Conservation (phyloP, 78 protist genomes). For the Paratrimastix pyriformis region DNA sequence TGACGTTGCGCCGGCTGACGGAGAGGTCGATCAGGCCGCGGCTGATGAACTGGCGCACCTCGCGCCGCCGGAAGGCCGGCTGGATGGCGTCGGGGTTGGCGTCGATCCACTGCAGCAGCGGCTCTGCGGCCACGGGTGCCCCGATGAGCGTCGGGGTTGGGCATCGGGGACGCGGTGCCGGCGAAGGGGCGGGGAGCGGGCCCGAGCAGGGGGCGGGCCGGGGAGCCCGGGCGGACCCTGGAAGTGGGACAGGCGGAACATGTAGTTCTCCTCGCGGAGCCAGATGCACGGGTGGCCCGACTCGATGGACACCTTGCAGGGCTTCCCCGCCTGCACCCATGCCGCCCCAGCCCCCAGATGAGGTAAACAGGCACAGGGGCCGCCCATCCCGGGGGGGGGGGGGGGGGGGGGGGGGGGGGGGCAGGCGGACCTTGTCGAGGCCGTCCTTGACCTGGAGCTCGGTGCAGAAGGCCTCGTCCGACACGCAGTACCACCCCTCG, state of each 20-base stretch:
- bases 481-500: slow-evolving; percentile 83
- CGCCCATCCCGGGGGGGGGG: too few species aligned
- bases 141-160: too few species aligned
- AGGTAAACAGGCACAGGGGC: too few species aligned
- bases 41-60: slow-evolving; percentile 19
- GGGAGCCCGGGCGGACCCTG: too few species aligned
- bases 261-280: slow-evolving; percentile 60
- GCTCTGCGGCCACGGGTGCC: too few species aligned
- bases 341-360: too few species aligned
- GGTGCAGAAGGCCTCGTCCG: slow-evolving; percentile 80
- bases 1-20: slow-evolving; percentile 56
- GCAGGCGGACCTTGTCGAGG: slow-evolving; percentile 1
- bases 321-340: slow-evolving; percentile 26
- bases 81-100: slow-evolving; percentile 31
- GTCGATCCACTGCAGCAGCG: slow-evolving; percentile 23
- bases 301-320: slow-evolving; percentile 20
- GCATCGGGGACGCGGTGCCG: too few species aligned
- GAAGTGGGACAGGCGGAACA: slow-evolving; percentile 45
- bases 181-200: too few species aligned
- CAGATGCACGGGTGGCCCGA: slow-evolving; percentile 40
- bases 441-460: slow-evolving; percentile 40
- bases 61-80: slow-evolving; percentile 43
- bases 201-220: too few species aligned
- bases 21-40: slow-evolving; percentile 41
- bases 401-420: too few species aligned